Conservation (phyloP, 306 rosid species). For the Myrica gale region DNA sequence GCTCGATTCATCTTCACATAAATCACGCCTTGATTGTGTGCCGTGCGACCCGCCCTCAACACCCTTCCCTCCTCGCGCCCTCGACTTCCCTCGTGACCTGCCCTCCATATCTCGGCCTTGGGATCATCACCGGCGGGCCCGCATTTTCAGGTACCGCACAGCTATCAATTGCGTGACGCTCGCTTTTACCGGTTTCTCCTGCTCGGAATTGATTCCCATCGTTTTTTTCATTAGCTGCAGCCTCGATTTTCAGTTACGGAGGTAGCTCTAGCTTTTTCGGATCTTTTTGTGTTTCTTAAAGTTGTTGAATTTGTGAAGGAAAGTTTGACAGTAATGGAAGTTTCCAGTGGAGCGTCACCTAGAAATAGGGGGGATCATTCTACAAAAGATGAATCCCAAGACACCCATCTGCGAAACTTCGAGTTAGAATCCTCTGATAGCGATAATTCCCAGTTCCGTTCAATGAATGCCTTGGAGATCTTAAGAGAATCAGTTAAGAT, state of each 20-base stretch:
- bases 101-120: background rate
- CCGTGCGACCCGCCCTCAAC: slow-evolving; percentile 19
- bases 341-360: slow-evolving; percentile 51
- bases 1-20: slow-evolving; percentile 1
- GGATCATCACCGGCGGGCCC: background rate
- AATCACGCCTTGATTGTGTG: slow-evolving; percentile 8
- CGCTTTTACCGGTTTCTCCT: background rate
- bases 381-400: slow-evolving; percentile 56
- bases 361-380: slow-evolving; percentile 49
- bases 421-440: slow-evolving; percentile 42
- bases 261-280: slow-evolving; percentile 29
- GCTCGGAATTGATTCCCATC: slow-evolving; percentile 30
- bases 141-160: slow-evolving; percentile 26
- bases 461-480: slow-evolving; percentile 92
- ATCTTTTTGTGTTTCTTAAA: slow-evolving; percentile 28
- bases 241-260: slow-evolving; percentile 18
- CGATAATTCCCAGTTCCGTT: slow-evolving; percentile 33
- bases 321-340: slow-evolving; percentile 49
- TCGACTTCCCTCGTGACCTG: slow-evolving; percentile 18
- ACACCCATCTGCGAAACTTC: slow-evolving; percentile 34
- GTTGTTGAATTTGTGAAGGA: slow-evolving; percentile 12
- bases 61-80: slow-evolving; percentile 1
- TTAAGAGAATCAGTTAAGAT: slow-evolving; percentile 78
- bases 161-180: slow-evolving; percentile 30
- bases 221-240: slow-evolving; percentile 2